Conservation (phyloP, 1,139 yeast genomes). For the Yarrowia galli region DNA sequence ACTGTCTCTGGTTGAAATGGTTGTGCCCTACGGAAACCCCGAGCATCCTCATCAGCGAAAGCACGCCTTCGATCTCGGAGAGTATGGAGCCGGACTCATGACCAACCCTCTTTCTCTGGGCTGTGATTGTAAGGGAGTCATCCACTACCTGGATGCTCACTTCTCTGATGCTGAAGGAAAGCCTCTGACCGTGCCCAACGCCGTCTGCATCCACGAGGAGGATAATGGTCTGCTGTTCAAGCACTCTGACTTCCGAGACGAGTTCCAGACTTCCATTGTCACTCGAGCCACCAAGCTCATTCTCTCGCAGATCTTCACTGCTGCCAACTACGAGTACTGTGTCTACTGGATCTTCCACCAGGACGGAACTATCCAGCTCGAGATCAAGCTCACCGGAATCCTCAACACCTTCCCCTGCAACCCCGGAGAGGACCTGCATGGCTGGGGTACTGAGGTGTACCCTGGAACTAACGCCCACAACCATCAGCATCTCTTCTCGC, state of each 20-base stretch:
- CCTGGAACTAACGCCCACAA: conserved; percentile 85
- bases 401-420: conserved; percentile 59
- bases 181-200: conserved; percentile 73
- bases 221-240: conserved; percentile 80
- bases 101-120: conserved; percentile 80
- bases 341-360: conserved; percentile 83
- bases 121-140: conserved; percentile 85
- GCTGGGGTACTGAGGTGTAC: conserved; percentile 81
- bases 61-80: conserved; percentile 87
- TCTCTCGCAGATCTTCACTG: conserved; percentile 80
- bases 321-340: conserved; percentile 86
- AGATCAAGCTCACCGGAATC: conserved; percentile 80
- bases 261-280: conserved; percentile 73
- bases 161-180: conserved; percentile 71
- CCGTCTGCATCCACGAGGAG: conserved; percentile 84
- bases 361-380: conserved; percentile 82
- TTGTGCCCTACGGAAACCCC: conserved; percentile 84
- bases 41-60: conserved; percentile 83
- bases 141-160: conserved; percentile 79
- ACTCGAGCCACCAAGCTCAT: conserved; percentile 78
- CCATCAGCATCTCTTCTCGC: conserved; percentile 84
- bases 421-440: conserved; percentile 70
- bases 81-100: conserved; percentile 86
- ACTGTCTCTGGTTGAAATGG: conserved; percentile 80
- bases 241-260: conserved; percentile 85